Base-by-base conservation (phyloP, 169 alveolate species). In the Miamiensis avidus region DNA sequence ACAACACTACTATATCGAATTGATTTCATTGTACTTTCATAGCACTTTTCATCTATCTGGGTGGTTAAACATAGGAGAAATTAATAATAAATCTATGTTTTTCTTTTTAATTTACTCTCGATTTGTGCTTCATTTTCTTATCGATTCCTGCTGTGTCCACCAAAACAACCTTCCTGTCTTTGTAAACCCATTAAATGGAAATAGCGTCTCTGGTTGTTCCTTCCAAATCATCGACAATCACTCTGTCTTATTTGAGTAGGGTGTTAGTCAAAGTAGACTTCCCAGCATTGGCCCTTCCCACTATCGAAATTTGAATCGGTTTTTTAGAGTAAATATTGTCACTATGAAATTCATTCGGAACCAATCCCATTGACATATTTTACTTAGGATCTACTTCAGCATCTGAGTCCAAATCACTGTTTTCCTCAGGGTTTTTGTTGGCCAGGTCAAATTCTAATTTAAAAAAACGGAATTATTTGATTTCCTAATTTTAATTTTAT, bases 61-160 rank as follows among this genome's bases (percentile, higher is more conserved):
- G 20, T 49, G 20, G 20, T 49, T 49, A 49, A 49, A 49, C 20
- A 11, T 11, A 49, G 20, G 4, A 49, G 4, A 11, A 20, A 49
- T 49, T 49, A 49, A 11, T 49, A 49, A 49, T 49, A 49, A 49
- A 49, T 49, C 4, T 11, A 20, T 49, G 20, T 11, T 49, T 11
- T 11, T 49, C 4, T 49, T 49, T 49, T 4, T 49, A 11, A 49
- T 49, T 33, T 65, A 49, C 75, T 74, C 64, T 73, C 25, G 75
- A 74, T 31, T 75, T 69, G 28, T 77, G 85, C 75, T n/a, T 79
- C 26, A 32, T 82, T 76, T 83, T 83, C 29, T 84, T 76, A 29
- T 88, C 93, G 25, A 94, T 91, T 6, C 98, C 97, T 16, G 97
- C 97, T 15, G 97, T 96, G 86, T 96, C 97, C 4, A 92, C 93